These are phyloP conservation scores for Athelia psychrophila DNA, from an alignment of 1,284 basidiomycete genomes.

Conservation along the genomic window DNA sequence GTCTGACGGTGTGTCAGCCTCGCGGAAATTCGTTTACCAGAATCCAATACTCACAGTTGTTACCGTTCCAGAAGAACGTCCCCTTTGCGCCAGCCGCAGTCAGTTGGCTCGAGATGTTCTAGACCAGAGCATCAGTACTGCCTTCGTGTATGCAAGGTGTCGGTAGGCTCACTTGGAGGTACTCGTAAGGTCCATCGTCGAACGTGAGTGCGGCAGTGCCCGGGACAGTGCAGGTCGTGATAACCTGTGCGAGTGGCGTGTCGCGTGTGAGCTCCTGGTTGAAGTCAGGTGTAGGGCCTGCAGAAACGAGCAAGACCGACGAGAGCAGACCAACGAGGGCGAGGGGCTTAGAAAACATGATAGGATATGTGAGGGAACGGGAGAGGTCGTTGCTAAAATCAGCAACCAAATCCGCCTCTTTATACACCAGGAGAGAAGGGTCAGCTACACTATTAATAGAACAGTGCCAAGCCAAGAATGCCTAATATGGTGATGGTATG, in stretches of 20 bases:
- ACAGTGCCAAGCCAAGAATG: neutral
- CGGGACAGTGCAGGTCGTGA: neutral
- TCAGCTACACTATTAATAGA: neutral
- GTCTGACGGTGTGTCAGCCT: constrained; percentile 18
- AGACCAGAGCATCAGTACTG: neutral
- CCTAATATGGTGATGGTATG: neutral
- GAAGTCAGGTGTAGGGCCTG: neutral
- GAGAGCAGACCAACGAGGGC: neutral
- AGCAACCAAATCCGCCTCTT: neutral
- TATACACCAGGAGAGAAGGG: too few species aligned
- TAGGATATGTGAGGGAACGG: neutral
- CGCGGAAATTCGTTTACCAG: neutral
- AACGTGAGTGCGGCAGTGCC: neutral
- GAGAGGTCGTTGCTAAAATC: neutral
- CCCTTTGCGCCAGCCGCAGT: constrained; percentile 37
- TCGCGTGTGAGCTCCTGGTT: neutral
- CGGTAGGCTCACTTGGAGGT: neutral
- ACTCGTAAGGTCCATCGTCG: neutral
- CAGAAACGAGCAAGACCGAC: neutral
- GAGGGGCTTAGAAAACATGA: neutral
- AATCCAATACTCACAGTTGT: constrained; percentile 28
- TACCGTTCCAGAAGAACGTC: constrained; percentile 48
- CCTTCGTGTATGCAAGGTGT: neutral
- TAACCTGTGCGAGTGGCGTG: neutral
- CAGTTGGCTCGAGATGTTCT: constrained; percentile 30